Conservation (phyloP, 225 moss, liverwort and hornwort genomes). For the Straminergon stramineum region DNA sequence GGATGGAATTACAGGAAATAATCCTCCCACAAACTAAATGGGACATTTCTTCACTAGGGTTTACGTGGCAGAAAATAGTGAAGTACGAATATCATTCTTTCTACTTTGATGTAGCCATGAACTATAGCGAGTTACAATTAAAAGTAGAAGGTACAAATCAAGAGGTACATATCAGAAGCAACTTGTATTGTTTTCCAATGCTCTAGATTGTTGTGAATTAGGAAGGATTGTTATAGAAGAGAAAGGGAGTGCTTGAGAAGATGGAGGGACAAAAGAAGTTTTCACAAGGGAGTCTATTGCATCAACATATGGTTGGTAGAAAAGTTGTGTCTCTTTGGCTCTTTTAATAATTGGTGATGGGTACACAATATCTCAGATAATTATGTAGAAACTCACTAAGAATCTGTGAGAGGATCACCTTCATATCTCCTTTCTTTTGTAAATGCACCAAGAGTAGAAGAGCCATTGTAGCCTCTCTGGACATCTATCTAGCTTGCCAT, state of each 20-base stretch:
- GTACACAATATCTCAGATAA: not conserved
- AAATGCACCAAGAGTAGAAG: not conserved
- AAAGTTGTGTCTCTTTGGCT: not conserved
- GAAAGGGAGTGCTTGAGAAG: not conserved
- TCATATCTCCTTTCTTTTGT: not conserved
- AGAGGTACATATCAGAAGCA: no score
- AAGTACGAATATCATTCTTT: no score
- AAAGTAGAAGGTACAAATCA: no score
- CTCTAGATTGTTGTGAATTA: not conserved
- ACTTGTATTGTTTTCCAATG: no score
- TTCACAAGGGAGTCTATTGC: fast-evolving
- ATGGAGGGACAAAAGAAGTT: not conserved
- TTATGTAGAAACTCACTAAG: fast-evolving
- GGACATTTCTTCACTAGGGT: no score
- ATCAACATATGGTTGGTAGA: not conserved
- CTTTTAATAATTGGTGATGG: not conserved
- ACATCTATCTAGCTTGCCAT: not conserved
- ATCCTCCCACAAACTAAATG: no score
- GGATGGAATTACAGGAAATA: no score
- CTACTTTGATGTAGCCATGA: no score
- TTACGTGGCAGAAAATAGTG: no score
- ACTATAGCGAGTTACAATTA: no score
- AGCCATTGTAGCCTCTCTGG: not conserved
- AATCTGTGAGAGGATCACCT: not conserved
- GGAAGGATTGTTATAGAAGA: not conserved